phyloP scores from a whole-genome alignment of 495 filamentous ascomycete species.

The Tuber umbilicatum region DNA sequence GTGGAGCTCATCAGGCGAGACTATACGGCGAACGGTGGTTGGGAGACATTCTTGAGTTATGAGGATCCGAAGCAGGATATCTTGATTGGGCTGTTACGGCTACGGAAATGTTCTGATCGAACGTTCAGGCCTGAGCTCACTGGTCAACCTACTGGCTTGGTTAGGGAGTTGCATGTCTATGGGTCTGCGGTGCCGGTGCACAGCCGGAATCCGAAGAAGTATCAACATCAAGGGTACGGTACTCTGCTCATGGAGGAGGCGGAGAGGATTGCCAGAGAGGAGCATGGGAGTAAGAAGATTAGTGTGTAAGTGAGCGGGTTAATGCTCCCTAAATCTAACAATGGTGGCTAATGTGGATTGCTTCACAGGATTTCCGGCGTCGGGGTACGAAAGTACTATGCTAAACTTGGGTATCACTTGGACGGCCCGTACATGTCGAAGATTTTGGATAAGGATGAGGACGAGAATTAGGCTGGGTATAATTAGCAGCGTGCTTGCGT shows the following conservation, averaged over 20 bases:
- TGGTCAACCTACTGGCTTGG: constrained; percentile 79
- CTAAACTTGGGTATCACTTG: constrained; percentile 79
- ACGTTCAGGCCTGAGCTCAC: constrained; percentile 86
- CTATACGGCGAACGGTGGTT: constrained; percentile 89
- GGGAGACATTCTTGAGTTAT: constrained; percentile 97
- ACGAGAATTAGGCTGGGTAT: neutral
- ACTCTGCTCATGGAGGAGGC: constrained; percentile 97
- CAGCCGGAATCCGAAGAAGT: constrained; percentile 85
- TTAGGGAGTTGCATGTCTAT: constrained; percentile 93
- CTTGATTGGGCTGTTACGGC: constrained; percentile 78
- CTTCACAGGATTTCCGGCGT: constrained; percentile 68
- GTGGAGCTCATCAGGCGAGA: constrained; percentile 94
- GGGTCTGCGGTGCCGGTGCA: constrained; percentile 92
- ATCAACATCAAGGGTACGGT: constrained; percentile 96
- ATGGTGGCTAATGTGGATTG: constrained; percentile 7
- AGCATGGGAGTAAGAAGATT: constrained; percentile 89
- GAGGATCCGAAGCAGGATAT: constrained; percentile 99
- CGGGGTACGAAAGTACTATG: constrained; percentile 89
- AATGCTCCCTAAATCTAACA: no score
- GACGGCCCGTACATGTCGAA: constrained; percentile 92
- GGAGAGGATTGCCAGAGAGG: constrained; percentile 84
- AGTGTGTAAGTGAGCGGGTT: constrained; percentile 51
- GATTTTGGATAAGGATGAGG: constrained; percentile 43
- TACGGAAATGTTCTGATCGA: constrained; percentile 81
- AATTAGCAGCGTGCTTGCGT: neutral